Percentiles rank a stretch among this genome's conserved stretches.
Conservation (phyloP, 2,329 filamentous ascomycete genomes). For the Aureobasidium subglaciale region DNA sequence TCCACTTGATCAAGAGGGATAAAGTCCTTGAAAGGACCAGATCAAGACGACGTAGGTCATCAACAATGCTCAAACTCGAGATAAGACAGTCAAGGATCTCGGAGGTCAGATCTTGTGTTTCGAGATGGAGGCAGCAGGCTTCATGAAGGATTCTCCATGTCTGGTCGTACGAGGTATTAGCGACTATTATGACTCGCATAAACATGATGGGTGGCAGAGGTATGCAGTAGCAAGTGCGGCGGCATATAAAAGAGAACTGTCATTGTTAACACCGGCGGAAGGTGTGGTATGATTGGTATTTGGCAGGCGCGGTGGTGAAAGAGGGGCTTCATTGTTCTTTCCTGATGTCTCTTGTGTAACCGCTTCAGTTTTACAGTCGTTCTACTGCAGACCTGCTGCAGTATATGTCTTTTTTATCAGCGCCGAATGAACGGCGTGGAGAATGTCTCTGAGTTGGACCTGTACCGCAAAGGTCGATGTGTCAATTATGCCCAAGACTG, state of each 20-base stretch:
- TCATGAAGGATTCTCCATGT: constrained; percentile 20
- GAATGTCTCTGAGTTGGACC: too few species aligned
- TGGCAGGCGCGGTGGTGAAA: background rate
- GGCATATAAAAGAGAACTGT: constrained; percentile 16
- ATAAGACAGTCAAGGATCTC: constrained; percentile 21
- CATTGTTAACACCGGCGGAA: background rate
- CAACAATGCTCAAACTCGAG: constrained; percentile 26
- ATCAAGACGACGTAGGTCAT: too few species aligned
- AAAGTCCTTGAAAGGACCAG: too few species aligned
- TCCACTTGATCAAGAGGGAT: too few species aligned
- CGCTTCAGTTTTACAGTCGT: background rate
- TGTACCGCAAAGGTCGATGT: too few species aligned
- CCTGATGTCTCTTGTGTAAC: background rate
- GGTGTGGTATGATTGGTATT: background rate
- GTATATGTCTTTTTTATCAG: too few species aligned
- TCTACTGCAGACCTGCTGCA: background rate
- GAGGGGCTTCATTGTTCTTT: background rate
- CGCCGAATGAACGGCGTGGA: too few species aligned
- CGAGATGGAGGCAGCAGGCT: constrained; percentile 20
- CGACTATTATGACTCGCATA: constrained; percentile 22
- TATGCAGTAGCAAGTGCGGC: constrained; percentile 22
- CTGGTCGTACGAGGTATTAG: constrained; percentile 23
- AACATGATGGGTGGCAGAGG: constrained; percentile 21
- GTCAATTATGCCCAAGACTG: too few species aligned
- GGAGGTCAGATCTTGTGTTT: constrained; percentile 16